These are phyloP conservation scores for Xylaria sp. DNA, from an alignment of 2,329 filamentous ascomycete species.

Conservation along the genomic window DNA sequence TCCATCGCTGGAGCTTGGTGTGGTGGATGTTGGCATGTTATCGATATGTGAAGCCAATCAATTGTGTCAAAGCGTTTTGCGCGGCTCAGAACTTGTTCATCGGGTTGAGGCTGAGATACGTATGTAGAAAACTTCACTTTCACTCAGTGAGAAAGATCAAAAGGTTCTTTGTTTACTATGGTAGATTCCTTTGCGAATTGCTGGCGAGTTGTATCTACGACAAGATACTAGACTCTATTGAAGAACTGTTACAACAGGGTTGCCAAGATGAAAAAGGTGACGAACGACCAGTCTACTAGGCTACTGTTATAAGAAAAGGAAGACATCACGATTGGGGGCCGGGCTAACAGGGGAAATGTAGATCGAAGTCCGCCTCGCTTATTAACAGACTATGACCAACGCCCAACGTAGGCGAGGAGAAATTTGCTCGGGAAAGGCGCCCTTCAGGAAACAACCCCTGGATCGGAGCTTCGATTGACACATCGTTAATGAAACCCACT, in stretches of 20 bases:
- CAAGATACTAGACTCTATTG: not conserved
- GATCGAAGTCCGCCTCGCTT: slow-evolving; percentile 15
- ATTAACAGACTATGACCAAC: slow-evolving; percentile 21
- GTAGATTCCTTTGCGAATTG: slow-evolving; percentile 23
- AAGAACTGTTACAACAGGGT: not conserved
- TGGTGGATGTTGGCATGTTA: slow-evolving; percentile 39
- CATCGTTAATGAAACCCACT: slow-evolving; percentile 30
- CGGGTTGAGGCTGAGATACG: not conserved
- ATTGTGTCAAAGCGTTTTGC: not conserved
- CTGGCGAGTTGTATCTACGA: slow-evolving; percentile 18
- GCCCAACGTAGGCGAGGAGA: slow-evolving; percentile 21
- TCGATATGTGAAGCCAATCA: slow-evolving; percentile 1
- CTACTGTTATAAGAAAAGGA: slow-evolving; percentile 9
- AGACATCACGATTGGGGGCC: not conserved
- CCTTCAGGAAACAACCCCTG: slow-evolving; percentile 11
- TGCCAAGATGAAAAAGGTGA: not conserved
- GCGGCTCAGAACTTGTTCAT: not conserved
- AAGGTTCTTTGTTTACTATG: slow-evolving; percentile 12
- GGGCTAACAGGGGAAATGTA: slow-evolving; percentile 1
- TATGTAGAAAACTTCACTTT: slow-evolving; percentile 24
- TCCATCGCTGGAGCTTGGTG: slow-evolving; percentile 42
- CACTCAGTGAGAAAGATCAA: slow-evolving; percentile 16
- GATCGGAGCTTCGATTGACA: slow-evolving; percentile 31
- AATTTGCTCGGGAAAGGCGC: slow-evolving; percentile 24
- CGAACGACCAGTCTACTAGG: not conserved